Evolutionary conservation across 306 rosid species (phyloP), one percentile per base, ranked within the genome.

Genomic region (Vicia villosa): DNA sequence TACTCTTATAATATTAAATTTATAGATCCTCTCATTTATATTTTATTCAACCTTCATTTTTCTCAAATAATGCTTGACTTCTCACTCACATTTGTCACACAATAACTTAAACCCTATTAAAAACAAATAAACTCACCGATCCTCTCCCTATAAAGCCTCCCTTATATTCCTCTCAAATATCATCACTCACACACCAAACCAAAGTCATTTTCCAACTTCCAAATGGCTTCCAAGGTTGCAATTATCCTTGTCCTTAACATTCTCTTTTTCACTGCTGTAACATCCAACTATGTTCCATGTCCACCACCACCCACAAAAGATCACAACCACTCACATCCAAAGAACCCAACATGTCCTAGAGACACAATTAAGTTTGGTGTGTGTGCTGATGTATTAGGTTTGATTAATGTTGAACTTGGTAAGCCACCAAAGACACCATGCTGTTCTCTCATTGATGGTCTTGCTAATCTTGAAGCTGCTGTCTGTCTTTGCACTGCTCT

Each of bases 401-500:
- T 90, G 79, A 81, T 86, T 9, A 74, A 85, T 54, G 77, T 88
- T 16, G 56, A 85, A 7, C 83, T 90, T 8, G 98, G 98, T 0
- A 63, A 71, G 38, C 91, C 96, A 17, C 87, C 95, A 26, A 82
- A 77, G 75, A 67, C 67, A 13, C 91, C 94, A 49, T 93, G 96
- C 57, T 90, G 98, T 74, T 4, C 56, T 3, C 86, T 93, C 37
- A 21, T 90, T 52, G 2, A 79, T 1, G 89, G 87, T 9, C 84
- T 93, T 0, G 96, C 12, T 37, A 83, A 93, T 58, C 89, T 93
- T 66, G 97, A 93, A 50, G 98, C 97, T 3, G 97, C 94, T 4
- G 72, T 86, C 16, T 93, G 98, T 77, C 97, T 93, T 47, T 90
- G 97, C 94, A 93, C 96, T 0, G 91, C 90, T 8, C 85, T 90